Evolutionary conservation across 352 stramenopile species (phyloP).

Genomic region (Phytophthora melonis): DNA sequence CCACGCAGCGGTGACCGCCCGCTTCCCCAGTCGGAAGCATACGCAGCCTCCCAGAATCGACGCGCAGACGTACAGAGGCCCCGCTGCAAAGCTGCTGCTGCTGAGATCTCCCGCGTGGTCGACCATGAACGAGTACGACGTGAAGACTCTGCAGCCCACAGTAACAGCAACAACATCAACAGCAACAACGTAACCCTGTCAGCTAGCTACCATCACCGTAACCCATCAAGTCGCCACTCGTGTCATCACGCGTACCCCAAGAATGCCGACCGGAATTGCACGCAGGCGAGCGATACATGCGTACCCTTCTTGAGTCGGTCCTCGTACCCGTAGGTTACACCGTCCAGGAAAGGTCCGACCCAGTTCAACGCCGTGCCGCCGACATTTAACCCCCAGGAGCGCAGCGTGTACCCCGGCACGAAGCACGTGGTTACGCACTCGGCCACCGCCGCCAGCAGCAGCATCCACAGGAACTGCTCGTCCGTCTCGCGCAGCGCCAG

Average conservation of each 20-base stretch:
- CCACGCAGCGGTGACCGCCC: slow-evolving; percentile 28
- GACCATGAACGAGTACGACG: slow-evolving; percentile 90
- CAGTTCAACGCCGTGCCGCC: slow-evolving; percentile 79
- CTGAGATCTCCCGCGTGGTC: slow-evolving; percentile 86
- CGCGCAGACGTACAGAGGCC: slow-evolving; percentile 68
- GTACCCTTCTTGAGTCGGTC: slow-evolving; percentile 45
- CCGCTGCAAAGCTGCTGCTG: slow-evolving; percentile 39
- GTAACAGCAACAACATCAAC: neutral
- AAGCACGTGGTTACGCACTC: slow-evolving; percentile 89
- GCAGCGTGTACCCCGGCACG: slow-evolving; percentile 57
- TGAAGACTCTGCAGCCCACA: slow-evolving; percentile 69
- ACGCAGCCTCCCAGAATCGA: slow-evolving; percentile 63
- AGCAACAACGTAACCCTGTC: neutral
- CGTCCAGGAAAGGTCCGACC: slow-evolving; percentile 80
- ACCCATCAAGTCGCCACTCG: neutral
- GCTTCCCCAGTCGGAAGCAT: slow-evolving; percentile 65
- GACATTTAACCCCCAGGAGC: slow-evolving; percentile 57
- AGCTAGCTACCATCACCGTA: neutral
- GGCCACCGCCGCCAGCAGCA: slow-evolving; percentile 71
- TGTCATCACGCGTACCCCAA: slow-evolving; percentile 54
- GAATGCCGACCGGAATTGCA: slow-evolving; percentile 81
- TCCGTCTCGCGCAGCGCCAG: slow-evolving; percentile 45
- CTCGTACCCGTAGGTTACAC: slow-evolving; percentile 70
- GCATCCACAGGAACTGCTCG: slow-evolving; percentile 71
- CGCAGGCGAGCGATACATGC: slow-evolving; percentile 48